phyloP scores from a whole-genome alignment of 148 eudicot genomes.

The Fagopyrum homotropicum region DNA sequence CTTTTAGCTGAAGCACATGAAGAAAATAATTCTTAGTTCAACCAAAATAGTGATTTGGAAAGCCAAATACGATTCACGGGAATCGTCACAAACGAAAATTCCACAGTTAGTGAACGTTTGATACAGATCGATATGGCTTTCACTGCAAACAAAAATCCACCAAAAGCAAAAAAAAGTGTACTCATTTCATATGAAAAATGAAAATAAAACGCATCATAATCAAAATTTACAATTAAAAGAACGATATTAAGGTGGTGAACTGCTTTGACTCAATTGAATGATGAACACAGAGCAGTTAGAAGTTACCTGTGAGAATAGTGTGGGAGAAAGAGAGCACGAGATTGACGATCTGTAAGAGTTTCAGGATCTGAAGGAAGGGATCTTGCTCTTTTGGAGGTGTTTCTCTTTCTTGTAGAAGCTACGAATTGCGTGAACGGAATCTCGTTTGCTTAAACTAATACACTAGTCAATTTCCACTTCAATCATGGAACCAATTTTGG shows the following conservation, averaged over 20 bases:
- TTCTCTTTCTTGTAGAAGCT: neutral
- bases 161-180: neutral
- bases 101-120: neutral
- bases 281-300: constrained; percentile 1
- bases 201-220: neutral
- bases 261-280: neutral
- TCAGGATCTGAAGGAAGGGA: neutral
- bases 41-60: neutral
- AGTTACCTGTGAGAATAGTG: neutral
- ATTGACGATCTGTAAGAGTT: neutral
- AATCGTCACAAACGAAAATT: neutral
- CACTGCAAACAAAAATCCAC: constrained; percentile 9
- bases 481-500: neutral
- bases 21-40: neutral
- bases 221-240: neutral
- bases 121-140: neutral
- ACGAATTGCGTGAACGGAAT: constrained; percentile 8
- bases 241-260: neutral
- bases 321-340: neutral
- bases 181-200: neutral
- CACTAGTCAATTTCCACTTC: neutral
- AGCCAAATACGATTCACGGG: neutral
- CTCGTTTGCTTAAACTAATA: neutral
- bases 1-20: neutral
- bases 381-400: neutral